These are phyloP conservation scores for Fusarium drepaniforme DNA, from an alignment of 2,329 filamentous ascomycete species.

Conservation along the genomic window DNA sequence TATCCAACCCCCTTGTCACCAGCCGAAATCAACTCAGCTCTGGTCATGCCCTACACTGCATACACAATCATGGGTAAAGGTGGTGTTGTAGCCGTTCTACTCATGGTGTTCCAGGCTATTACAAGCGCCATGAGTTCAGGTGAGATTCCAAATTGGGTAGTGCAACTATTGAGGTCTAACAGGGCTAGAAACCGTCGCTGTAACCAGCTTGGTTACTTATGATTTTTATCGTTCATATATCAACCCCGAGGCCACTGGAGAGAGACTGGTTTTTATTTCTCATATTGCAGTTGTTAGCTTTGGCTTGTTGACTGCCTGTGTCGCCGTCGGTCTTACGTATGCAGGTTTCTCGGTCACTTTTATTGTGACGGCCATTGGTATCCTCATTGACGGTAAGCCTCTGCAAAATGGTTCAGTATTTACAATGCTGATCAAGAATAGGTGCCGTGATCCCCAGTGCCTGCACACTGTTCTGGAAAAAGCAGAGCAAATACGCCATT, in stretches of 20 bases:
- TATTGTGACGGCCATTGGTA: not conserved
- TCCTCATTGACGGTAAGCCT: not conserved
- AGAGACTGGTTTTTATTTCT: not conserved
- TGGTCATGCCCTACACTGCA: not conserved
- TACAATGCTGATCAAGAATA: no score
- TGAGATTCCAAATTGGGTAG: not conserved
- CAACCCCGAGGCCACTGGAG: not conserved
- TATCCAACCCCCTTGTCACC: not conserved
- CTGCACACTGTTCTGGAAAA: not conserved
- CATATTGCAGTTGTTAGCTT: not conserved
- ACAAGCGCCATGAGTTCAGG: not conserved
- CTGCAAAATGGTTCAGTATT: no score
- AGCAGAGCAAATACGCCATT: not conserved
- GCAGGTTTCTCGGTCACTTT: not conserved
- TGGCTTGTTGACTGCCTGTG: not conserved
- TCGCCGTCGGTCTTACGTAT: not conserved
- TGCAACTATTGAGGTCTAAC: not conserved
- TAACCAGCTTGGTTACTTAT: not conserved
- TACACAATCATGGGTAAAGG: not conserved
- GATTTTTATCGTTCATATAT: not conserved
- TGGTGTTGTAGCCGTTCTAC: not conserved
- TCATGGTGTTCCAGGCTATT: not conserved
- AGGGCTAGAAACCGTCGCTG: not conserved
- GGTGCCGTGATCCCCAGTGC: not conserved
- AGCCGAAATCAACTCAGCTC: not conserved